Base-by-base conservation (phyloP, 176 grass and related monocot species). In the Raddia guianensis region DNA sequence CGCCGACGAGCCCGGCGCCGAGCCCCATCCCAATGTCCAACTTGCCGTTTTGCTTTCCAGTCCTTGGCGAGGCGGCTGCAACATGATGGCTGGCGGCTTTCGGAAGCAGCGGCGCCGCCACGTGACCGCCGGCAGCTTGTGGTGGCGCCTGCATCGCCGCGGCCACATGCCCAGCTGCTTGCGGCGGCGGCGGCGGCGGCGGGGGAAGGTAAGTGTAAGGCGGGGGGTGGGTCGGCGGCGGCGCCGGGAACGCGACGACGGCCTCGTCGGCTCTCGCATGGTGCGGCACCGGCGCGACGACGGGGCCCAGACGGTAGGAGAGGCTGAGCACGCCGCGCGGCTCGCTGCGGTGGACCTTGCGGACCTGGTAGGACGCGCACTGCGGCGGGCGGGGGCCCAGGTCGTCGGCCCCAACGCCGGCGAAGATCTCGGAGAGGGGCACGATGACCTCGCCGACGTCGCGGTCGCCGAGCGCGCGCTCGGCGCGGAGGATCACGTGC, bases 381-480 rank as follows among this genome's bases (percentile, higher is more conserved):
- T 94, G 89, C n/a, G 37, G 69, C 20, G 84, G 59, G 5, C 49
- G 71, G 32, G 64, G 15, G 1, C 66, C 73, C 0, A 74, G 34
- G 48, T 84, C 85, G 66, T 43, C 65, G 0, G 74, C 11, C 3
- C 46, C 56, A 21, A 33, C 42, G 46, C 66, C 82, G 51, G 79
- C 53, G 51, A 88, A 50, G 57, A 93, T 70, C 43, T 93, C 88
- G 7, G 65, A 6, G 1, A 93, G 79, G 49, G 88, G 91, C 19
- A 90, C 49, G 82, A 71, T 82, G 85, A 93, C 85, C 82, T 88
- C 88, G 44, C 94, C 94, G 57, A 97, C 80, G 52, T 97, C 85
- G 42, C 89, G 87, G 87, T 97, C 91, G 62, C 89, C 89, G 54
- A 89, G 60, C 21, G 72, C 21, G 76, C 89, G 89, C 67, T 94